Evolutionary conservation across 306 rosid species (phyloP).

Genomic region (Rosa chinensis): DNA sequence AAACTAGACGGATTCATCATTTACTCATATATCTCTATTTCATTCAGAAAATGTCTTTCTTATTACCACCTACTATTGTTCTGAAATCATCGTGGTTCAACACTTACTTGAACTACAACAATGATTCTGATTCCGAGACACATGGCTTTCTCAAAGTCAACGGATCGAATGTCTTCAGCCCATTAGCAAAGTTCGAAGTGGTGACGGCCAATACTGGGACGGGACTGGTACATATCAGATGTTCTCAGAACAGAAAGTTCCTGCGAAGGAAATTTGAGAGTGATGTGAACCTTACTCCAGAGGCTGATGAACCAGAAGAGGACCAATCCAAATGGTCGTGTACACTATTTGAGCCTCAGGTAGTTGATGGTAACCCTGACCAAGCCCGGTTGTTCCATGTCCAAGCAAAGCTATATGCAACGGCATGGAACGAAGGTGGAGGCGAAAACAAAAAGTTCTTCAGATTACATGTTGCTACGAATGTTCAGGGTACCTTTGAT

Average conservation of each 20-base stretch:
- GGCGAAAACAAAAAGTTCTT: too few species aligned
- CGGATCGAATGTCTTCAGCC: neutral
- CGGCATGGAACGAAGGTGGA: neutral
- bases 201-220: neutral
- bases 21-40: neutral
- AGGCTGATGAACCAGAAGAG: slow-evolving; percentile 4
- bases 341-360: neutral
- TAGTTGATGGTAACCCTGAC: neutral
- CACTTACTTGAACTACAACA: neutral
- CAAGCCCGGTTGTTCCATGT: neutral
- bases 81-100: too few species aligned
- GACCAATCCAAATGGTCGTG: neutral
- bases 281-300: neutral
- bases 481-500: too few species aligned
- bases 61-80: neutral
- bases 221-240: neutral
- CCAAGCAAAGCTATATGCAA: neutral
- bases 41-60: neutral
- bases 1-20: neutral
- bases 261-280: neutral
- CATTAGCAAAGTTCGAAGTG: neutral
- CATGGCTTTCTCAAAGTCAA: neutral
- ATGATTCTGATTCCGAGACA: neutral
- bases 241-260: neutral
- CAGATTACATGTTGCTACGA: too few species aligned